A percentile compares a stretch with the other conserved stretches of the same genome.
Evolutionary conservation across 2,329 filamentous ascomycete species (phyloP).

Genomic region (Epichloe coenophiala): DNA sequence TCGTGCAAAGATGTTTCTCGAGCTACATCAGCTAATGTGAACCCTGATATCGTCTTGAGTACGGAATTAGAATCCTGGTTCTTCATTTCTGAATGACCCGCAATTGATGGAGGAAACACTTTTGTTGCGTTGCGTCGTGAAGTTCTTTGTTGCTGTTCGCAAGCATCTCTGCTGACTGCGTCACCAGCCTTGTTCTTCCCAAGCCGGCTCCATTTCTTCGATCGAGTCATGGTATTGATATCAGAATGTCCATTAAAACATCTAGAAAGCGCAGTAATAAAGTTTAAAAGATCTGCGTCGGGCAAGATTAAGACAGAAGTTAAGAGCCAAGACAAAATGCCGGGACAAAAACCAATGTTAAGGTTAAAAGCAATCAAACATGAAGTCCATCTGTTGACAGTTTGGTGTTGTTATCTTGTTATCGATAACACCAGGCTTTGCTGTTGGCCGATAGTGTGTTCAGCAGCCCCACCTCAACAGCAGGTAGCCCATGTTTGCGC

Average conservation of each 20-base stretch:
- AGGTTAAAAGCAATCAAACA: too few species aligned
- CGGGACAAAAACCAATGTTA: too few species aligned
- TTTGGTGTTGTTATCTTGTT: neutral
- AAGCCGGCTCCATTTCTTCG: neutral
- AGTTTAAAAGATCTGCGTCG: neutral
- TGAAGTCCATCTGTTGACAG: neutral
- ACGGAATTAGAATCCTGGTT: neutral
- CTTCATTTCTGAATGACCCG: neutral
- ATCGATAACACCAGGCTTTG: neutral
- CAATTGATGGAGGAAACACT: neutral
- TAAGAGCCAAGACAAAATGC: too few species aligned
- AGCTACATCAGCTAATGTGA: constrained; percentile 32
- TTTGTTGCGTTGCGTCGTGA: neutral
- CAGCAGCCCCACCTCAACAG: neutral
- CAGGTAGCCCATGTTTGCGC: neutral
- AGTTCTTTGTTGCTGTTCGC: neutral
- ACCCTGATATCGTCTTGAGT: constrained; percentile 3
- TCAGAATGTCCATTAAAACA: neutral
- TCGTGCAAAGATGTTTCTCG: constrained; percentile 34
- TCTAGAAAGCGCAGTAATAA: neutral
- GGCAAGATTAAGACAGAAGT: neutral
- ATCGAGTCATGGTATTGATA: neutral
- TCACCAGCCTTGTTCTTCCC: neutral
- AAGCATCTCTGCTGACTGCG: neutral
- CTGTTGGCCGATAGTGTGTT: neutral